Percentiles rank a stretch among this genome's conserved stretches.
These are phyloP conservation scores for Aspergillus sp. DNA, from an alignment of 2,329 filamentous ascomycete genomes.

Conservation along the genomic window DNA sequence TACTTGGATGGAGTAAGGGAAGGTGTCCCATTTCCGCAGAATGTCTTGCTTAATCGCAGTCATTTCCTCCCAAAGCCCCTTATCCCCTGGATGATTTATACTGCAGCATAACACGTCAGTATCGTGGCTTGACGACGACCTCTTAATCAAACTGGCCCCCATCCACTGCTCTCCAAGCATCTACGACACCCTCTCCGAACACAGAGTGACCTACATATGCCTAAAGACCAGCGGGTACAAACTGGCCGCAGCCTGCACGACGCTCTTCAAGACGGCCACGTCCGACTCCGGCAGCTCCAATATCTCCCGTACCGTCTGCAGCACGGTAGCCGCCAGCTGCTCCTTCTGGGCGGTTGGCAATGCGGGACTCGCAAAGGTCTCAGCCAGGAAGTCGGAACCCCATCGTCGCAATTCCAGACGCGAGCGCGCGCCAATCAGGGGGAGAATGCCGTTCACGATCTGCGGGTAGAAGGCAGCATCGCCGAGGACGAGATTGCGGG, in stretches of 20 bases:
- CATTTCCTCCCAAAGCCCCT: constrained; percentile 78
- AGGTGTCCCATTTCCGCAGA: constrained; percentile 75
- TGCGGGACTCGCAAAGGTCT: constrained; percentile 89
- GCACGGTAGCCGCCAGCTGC: constrained; percentile 63
- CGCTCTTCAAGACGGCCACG: constrained; percentile 68
- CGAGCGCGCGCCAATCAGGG: constrained; percentile 69
- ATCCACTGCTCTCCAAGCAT: constrained; percentile 2
- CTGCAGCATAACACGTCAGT: constrained; percentile 45
- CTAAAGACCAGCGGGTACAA: constrained; percentile 86
- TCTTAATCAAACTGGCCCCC: constrained; percentile 1
- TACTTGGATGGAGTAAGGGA: constrained; percentile 66
- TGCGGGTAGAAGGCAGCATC: constrained; percentile 84
- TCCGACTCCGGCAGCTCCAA: constrained; percentile 68
- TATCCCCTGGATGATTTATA: constrained; percentile 76
- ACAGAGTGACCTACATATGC: constrained; percentile 69
- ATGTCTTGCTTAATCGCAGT: constrained; percentile 81
- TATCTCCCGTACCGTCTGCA: constrained; percentile 65
- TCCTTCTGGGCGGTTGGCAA: constrained; percentile 70
- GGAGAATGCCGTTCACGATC: constrained; percentile 86
- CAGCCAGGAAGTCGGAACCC: constrained; percentile 91
- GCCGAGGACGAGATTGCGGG: constrained; percentile 77
- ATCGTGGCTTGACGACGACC: neutral
- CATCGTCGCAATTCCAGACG: constrained; percentile 80
- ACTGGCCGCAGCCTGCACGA: constrained; percentile 81
- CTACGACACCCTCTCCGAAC: constrained; percentile 13